These are phyloP conservation scores for Hypoxylon sp. DNA, from an alignment of 2,329 filamentous ascomycete genomes.

Conservation along the genomic window DNA sequence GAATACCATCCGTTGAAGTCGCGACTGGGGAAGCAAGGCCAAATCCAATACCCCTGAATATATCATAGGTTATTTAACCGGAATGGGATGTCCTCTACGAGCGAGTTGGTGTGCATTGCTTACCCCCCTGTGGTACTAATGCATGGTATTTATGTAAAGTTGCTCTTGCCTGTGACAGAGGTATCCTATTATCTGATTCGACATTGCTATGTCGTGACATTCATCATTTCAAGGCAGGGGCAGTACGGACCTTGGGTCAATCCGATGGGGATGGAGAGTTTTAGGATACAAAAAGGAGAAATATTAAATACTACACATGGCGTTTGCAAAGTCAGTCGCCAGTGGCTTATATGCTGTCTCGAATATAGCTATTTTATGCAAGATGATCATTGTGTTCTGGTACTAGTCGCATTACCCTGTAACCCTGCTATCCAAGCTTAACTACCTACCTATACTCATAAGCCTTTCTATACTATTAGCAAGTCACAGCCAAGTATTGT, in stretches of 20 bases:
- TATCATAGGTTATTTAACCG: conserved; percentile 18
- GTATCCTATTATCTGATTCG: background rate
- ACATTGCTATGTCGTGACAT: background rate
- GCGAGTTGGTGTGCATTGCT: background rate
- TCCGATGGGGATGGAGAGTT: background rate
- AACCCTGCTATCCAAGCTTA: background rate
- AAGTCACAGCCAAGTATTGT: background rate
- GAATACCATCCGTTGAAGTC: background rate
- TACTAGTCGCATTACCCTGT: background rate
- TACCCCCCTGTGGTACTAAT: background rate
- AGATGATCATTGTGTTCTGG: background rate
- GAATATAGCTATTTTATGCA: background rate
- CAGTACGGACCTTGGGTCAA: background rate
- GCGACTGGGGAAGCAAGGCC: background rate
- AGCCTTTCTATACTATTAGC: background rate
- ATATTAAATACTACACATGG: too few species aligned
- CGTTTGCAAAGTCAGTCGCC: background rate
- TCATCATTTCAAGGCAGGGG: background rate
- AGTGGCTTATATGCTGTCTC: background rate
- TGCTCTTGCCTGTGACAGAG: background rate
- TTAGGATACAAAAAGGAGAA: background rate
- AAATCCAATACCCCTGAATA: background rate
- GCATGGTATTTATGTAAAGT: background rate
- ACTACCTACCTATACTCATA: too few species aligned
- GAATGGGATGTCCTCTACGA: background rate